These are phyloP conservation scores for Lonicera japonica DNA, from an alignment of 129 eudicot species.

Conservation along the genomic window DNA sequence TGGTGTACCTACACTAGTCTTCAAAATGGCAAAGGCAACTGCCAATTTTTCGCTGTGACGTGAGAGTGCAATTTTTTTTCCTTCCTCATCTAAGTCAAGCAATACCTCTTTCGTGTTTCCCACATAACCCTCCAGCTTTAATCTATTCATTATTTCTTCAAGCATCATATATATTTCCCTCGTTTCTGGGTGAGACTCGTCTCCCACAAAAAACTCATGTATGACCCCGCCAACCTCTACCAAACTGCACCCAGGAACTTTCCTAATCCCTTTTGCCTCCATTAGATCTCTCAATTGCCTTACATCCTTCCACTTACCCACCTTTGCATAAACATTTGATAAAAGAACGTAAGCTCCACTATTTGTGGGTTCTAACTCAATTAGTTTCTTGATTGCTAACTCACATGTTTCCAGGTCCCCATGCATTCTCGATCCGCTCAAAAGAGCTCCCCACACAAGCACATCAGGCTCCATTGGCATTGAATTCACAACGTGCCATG, in stretches of 20 bases:
- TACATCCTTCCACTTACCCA: conserved; percentile 45
- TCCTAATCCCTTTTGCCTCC: conserved; percentile 32
- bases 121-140: conserved; percentile 17
- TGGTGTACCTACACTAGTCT: conserved; percentile 7
- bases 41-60: conserved; percentile 22
- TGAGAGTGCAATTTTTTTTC: conserved; percentile 9
- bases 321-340: conserved; percentile 43
- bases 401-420: conserved; percentile 20
- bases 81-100: conserved; percentile 19
- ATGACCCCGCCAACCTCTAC: conserved; percentile 40
- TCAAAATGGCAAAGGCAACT: conserved; percentile 14
- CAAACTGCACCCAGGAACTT: conserved; percentile 45
- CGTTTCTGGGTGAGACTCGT: conserved; percentile 14
- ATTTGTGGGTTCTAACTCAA: conserved; percentile 32
- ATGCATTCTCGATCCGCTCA: conserved; percentile 22
- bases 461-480: conserved; percentile 27
- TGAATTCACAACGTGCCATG: conserved; percentile 19
- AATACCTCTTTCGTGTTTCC: conserved; percentile 18
- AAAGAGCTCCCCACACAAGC: conserved; percentile 23
- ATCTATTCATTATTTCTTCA: conserved; percentile 18
- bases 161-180: conserved; percentile 25
- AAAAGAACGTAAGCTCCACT: conserved; percentile 41
- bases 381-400: conserved; percentile 13
- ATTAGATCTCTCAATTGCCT: conserved; percentile 26
- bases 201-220: conserved; percentile 38